Percentiles rank a stretch among this genome's conserved stretches.
Conservation (phyloP, 2,329 filamentous ascomycete species). For the Stagonosporopsis vannaccii region DNA sequence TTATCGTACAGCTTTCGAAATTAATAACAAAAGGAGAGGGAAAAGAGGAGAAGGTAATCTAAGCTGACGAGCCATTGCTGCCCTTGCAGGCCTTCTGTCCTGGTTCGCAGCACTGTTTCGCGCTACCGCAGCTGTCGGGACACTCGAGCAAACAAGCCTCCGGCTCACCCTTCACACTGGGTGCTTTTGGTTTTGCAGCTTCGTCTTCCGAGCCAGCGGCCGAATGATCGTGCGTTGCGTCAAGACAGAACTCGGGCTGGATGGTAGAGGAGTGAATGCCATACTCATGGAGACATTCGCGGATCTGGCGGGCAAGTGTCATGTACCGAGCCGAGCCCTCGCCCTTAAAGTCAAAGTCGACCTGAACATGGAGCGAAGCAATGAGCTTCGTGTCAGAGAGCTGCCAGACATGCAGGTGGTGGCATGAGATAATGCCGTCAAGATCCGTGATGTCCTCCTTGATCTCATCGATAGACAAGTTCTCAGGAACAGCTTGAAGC, state of each 20-base stretch:
- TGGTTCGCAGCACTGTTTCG: conserved; percentile 53
- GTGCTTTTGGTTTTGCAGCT: conserved; percentile 41
- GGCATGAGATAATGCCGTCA: conserved; percentile 85
- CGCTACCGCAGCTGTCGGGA: conserved; percentile 52
- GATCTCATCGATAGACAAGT: conserved; percentile 87
- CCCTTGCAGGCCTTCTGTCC: conserved; percentile 34
- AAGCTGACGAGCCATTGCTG: conserved; percentile 26
- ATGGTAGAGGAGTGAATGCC: conserved; percentile 98
- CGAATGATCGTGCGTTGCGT: conserved; percentile 54
- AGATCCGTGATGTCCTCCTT: conserved; percentile 88
- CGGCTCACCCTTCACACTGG: conserved; percentile 46
- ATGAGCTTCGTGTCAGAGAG: conserved; percentile 94
- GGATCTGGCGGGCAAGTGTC: conserved; percentile 81
- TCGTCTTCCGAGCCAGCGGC: conserved; percentile 43
- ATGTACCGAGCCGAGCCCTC: conserved; percentile 84
- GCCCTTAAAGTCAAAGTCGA: conserved; percentile 87
- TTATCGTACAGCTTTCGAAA: conserved; percentile 21
- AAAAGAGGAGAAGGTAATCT: not conserved
- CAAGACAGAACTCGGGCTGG: conserved; percentile 79
- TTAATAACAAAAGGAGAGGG: not conserved
- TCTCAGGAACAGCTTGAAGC: conserved; percentile 89
- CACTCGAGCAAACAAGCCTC: conserved; percentile 54
- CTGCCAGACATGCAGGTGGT: conserved; percentile 98
- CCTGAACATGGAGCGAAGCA: conserved; percentile 90
- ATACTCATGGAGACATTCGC: conserved; percentile 90